Base-by-base conservation (phyloP, 2,329 filamentous ascomycete species). In the Ophiobolus disseminans region DNA sequence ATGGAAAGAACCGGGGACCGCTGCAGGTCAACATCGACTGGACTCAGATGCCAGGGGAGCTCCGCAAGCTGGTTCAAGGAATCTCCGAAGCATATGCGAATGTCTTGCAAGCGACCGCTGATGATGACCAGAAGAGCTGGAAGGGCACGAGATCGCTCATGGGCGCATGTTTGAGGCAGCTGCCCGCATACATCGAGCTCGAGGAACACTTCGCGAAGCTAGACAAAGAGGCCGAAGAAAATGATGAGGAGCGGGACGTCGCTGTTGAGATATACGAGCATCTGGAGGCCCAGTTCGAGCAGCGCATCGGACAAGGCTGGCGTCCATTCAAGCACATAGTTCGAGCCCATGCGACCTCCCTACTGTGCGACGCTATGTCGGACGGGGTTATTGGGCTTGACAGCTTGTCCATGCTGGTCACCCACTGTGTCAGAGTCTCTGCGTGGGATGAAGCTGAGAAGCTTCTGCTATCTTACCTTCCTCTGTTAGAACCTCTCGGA, bases 121-220 rank as follows among this genome's bases (percentile, higher is more conserved):
- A 25, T 23, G 51, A 48, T 4, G 50, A 49, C 4, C 55, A 60
- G 23, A 63, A 60, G 41, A 63, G 46, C 25, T 58, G 66, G 38
- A 60, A 50, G 6, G 75, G 76, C 14, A 62, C 73, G 3, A 53
- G 69, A 9, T 74, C 74, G 2, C 60, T 78, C 6, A 62, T 74
- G 47, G 55, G 57, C 6, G 68, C 67, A 3, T 78, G 76, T 43
- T 51, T 78, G 22, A 65, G 68, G 10, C 67, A 68, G 39, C 61
- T 78, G 10, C 75, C 76, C 0, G 62, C 62, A 10, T 76, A 76
- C 35, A 75, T 78, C 23, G 66, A 65, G 21, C 57, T 72, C 2
- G 73, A 76, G 37, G 69, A 74, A 28, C 45, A 73, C 28, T 75
- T 73, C 50, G 66, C 67, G 4, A 55, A 65, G 16, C 53, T 71